These are phyloP conservation scores for Mycocentrospora acerina DNA, from an alignment of 2,329 filamentous ascomycete genomes.

Conservation along the genomic window DNA sequence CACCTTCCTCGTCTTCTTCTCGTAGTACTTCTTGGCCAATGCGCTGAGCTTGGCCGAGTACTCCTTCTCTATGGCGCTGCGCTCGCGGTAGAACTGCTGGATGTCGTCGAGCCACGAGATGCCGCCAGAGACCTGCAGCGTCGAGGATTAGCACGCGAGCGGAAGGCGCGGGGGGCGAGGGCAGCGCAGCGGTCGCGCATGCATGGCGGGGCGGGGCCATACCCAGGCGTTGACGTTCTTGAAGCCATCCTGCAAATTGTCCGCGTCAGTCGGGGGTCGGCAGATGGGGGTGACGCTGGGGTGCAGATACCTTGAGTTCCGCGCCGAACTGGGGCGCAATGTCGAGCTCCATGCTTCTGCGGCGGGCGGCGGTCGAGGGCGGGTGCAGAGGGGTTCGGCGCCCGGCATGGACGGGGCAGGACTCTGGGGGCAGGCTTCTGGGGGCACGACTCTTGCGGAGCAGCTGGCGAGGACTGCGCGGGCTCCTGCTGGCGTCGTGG, in stretches of 20 bases:
- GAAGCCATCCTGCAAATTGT: constrained; percentile 77
- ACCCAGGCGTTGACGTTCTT: constrained; percentile 91
- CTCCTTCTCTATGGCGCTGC: constrained; percentile 93
- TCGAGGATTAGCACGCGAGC: constrained; percentile 23
- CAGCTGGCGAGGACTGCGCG: constrained; percentile 23
- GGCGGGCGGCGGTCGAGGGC: constrained; percentile 12
- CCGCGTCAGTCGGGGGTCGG: constrained; percentile 21
- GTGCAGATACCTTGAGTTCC: constrained; percentile 76
- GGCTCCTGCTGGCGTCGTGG: constrained; percentile 24
- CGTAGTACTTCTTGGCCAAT: constrained; percentile 93
- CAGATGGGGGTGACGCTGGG: constrained; percentile 1
- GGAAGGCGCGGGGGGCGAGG: constrained; percentile 5
- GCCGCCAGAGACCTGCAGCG: constrained; percentile 68
- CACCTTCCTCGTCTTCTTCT: constrained; percentile 91
- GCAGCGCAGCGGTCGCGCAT: constrained; percentile 9
- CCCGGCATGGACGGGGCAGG: constrained; percentile 27
- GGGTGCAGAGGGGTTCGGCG: constrained; percentile 22
- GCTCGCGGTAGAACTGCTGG: constrained; percentile 94
- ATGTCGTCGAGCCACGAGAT: constrained; percentile 97
- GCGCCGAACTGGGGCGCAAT: constrained; percentile 84
- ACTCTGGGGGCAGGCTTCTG: no score
- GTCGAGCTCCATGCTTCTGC: constrained; percentile 72
- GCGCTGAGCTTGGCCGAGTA: constrained; percentile 85
- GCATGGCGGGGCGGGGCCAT: constrained; percentile 31
- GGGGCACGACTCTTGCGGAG: constrained; percentile 15